These are phyloP conservation scores for Rosa multiflora DNA, from an alignment of 306 rosid genomes.

Conservation along the genomic window DNA sequence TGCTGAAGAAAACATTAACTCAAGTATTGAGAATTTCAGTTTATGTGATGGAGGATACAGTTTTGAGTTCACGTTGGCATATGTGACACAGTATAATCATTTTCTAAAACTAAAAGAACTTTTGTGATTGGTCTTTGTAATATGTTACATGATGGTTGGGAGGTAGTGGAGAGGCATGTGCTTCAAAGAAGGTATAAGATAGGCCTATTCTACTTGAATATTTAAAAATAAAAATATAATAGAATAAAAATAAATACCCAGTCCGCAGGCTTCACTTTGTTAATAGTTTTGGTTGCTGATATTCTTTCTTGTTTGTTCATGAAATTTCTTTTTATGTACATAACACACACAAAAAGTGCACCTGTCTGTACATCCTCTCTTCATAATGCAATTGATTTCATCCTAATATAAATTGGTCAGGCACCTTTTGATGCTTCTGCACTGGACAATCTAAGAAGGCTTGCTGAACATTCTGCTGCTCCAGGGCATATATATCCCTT, in stretches of 20 bases:
- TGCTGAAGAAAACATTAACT: not conserved
- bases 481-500: constrained; percentile 91
- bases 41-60: not conserved
- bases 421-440: constrained; percentile 90
- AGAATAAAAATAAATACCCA: not conserved
- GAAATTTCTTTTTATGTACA: not conserved
- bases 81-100: not conserved
- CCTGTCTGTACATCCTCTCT: not conserved
- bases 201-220: not conserved
- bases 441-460: constrained; percentile 94
- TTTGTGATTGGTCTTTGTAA: not conserved
- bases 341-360: not conserved
- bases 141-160: not conserved
- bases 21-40: not conserved
- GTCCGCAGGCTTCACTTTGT: not conserved
- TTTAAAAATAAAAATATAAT: not conserved
- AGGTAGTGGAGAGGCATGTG: not conserved
- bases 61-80: constrained; percentile 6
- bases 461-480: constrained; percentile 73
- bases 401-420: constrained; percentile 60
- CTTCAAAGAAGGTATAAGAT: not conserved
- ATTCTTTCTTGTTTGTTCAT: not conserved
- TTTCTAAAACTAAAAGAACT: not conserved
- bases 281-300: not conserved
- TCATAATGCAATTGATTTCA: constrained; percentile 26